A percentile compares a stretch with the other conserved stretches of the same genome.
phyloP scores from a whole-genome alignment of 495 filamentous ascomycete genomes.

The Aspergillus ostianus region DNA sequence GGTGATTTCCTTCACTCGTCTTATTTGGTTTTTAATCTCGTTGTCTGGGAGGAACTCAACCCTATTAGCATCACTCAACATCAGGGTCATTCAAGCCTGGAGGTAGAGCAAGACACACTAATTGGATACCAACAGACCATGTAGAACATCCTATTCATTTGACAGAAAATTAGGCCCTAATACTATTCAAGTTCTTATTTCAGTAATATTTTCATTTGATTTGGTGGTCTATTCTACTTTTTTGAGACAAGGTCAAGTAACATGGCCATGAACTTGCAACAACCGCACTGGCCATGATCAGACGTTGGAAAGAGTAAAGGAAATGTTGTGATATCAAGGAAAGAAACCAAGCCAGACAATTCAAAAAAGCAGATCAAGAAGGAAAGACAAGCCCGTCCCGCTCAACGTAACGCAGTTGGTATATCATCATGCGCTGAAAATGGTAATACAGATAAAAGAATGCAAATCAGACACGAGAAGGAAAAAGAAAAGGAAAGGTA shows the following conservation, averaged over 20 bases:
- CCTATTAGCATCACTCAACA: too few relatives aligned
- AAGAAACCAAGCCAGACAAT: conserved; percentile 18
- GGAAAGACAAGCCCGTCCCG: conserved; percentile 15
- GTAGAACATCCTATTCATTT: too few relatives aligned
- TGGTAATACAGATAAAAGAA: conserved; percentile 31
- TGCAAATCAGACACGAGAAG: conserved; percentile 22
- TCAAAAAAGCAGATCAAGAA: conserved; percentile 11
- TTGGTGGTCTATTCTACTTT: background rate
- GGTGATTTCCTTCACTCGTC: too few relatives aligned
- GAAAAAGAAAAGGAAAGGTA: conserved; percentile 31
- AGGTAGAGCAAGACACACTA: too few relatives aligned
- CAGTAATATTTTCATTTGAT: background rate
- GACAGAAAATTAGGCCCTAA: background rate
- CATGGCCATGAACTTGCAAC: background rate
- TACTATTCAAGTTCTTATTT: background rate
- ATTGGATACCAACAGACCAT: too few relatives aligned
- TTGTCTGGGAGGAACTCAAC: too few relatives aligned
- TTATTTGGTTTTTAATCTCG: too few relatives aligned
- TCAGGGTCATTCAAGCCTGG: too few relatives aligned
- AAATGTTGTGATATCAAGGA: conserved; percentile 1
- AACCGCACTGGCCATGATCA: background rate
- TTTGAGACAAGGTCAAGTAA: background rate
- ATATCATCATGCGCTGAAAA: conserved; percentile 25
- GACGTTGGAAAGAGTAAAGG: background rate
- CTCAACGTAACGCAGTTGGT: conserved; percentile 28